Percentiles rank a stretch among this genome's conserved stretches.
These are phyloP conservation scores for Gossypium trilobum DNA, from an alignment of 441 rosid species.

Conservation along the genomic window DNA sequence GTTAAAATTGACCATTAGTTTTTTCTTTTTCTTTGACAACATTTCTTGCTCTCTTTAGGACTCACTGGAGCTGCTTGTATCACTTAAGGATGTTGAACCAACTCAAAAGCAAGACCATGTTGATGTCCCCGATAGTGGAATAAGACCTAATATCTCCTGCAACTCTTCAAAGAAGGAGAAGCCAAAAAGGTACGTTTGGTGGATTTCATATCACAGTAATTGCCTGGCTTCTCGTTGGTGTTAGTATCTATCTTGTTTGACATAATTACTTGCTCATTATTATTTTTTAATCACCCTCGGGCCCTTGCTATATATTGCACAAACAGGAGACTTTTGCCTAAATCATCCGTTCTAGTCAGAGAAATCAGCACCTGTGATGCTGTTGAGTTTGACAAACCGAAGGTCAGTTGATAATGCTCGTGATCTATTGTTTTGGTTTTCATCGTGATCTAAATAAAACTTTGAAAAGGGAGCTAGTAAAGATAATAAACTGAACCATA, in stretches of 20 bases:
- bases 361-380: conserved; percentile 48
- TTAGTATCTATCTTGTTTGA: not conserved
- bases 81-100: conserved; percentile 19
- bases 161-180: conserved; percentile 36
- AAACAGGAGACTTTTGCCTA: conserved; percentile 76
- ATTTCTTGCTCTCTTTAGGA: not conserved
- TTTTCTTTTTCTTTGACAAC: not conserved
- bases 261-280: conserved; percentile 1
- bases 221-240: not conserved
- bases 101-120: conserved; percentile 10
- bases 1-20: not conserved
- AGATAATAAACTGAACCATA: no score
- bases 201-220: not conserved
- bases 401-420: conserved; percentile 30
- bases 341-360: conserved; percentile 52
- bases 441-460: not conserved
- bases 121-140: conserved; percentile 22
- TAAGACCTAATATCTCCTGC: conserved; percentile 22
- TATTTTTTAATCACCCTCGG: not conserved
- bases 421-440: not conserved
- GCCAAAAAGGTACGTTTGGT: conserved; percentile 52
- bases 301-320: not conserved
- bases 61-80: conserved; percentile 18
- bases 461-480: not conserved
- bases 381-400: conserved; percentile 50